These are phyloP conservation scores for Talaromyces rugulosus DNA, from an alignment of 2,329 filamentous ascomycete genomes.

Conservation along the genomic window DNA sequence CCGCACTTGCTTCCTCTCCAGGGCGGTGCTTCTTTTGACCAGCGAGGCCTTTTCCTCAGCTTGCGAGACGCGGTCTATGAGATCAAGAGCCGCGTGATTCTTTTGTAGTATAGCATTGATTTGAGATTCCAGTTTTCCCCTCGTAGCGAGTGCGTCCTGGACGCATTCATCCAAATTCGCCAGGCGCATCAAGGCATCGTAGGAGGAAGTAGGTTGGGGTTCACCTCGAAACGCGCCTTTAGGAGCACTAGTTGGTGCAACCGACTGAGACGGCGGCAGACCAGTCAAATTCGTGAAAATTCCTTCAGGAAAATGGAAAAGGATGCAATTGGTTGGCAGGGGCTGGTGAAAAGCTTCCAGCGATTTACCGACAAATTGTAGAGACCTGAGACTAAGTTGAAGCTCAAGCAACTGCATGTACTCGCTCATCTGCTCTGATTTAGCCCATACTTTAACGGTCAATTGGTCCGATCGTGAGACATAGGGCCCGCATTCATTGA, in stretches of 20 bases:
- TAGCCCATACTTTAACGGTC: slow-evolving; percentile 71
- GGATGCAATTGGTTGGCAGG: slow-evolving; percentile 74
- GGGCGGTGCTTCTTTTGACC: slow-evolving; percentile 50
- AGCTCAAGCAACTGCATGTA: slow-evolving; percentile 69
- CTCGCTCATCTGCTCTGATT: slow-evolving; percentile 48
- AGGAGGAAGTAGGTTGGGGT: slow-evolving; percentile 68
- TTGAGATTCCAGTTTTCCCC: slow-evolving; percentile 69
- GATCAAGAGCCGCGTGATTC: slow-evolving; percentile 29
- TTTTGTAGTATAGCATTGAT: slow-evolving; percentile 57
- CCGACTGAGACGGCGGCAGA: slow-evolving; percentile 48
- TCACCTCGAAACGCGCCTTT: slow-evolving; percentile 42
- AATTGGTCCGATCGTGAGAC: slow-evolving; percentile 64
- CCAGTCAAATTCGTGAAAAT: slow-evolving; percentile 74
- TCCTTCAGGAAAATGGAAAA: slow-evolving; percentile 83
- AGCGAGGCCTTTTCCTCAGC: slow-evolving; percentile 38
- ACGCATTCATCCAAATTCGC: slow-evolving; percentile 87
- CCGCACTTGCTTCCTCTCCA: slow-evolving; percentile 64
- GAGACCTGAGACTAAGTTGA: slow-evolving; percentile 62
- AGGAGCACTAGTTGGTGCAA: slow-evolving; percentile 19
- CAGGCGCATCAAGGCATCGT: slow-evolving; percentile 81
- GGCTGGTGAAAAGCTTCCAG: slow-evolving; percentile 63
- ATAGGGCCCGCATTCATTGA: slow-evolving; percentile 58
- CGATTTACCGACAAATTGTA: slow-evolving; percentile 73
- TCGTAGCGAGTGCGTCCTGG: slow-evolving; percentile 78
- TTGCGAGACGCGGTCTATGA: slow-evolving; percentile 30